These are phyloP conservation scores for Entomortierella beljakovae DNA, from an alignment of 192 early-diverging fungal genomes.

Conservation along the genomic window DNA sequence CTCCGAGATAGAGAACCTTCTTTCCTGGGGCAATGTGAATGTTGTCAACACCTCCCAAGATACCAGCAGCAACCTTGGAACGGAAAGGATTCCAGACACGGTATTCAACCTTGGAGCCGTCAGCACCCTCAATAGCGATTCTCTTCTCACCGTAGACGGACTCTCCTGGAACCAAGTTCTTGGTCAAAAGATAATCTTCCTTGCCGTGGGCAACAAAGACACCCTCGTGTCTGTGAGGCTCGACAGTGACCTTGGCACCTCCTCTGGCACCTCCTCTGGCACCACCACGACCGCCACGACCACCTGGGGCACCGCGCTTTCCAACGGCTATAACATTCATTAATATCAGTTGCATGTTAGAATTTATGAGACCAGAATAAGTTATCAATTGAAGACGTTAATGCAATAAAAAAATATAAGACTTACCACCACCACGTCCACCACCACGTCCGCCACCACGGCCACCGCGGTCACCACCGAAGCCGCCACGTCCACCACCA, in stretches of 20 bases:
- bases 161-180: constrained; percentile 98
- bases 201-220: constrained; percentile 98
- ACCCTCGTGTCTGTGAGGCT: constrained; percentile 96
- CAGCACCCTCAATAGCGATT: constrained; percentile 93
- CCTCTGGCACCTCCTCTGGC: constrained; percentile 82
- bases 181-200: constrained; percentile 98
- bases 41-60: constrained; percentile 96
- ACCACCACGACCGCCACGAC: constrained; percentile 41
- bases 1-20: constrained; percentile 98
- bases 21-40: constrained; percentile 95
- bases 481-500: constrained; percentile 50
- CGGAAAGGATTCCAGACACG: constrained; percentile 99
- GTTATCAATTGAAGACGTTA: no score
- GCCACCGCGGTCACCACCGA: constrained; percentile 57
- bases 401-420: constrained; percentile 56
- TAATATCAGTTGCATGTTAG: constrained; percentile 51
- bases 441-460: constrained; percentile 48
- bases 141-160: constrained; percentile 98
- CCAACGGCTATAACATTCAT: constrained; percentile 73
- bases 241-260: constrained; percentile 95
- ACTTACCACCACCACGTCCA: constrained; percentile 54
- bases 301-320: constrained; percentile 72
- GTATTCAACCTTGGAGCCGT: constrained; percentile 98
- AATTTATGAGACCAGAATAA: no score
- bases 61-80: constrained; percentile 98